phyloP scores from a whole-genome alignment of 2,329 filamentous ascomycete genomes.

The Fusarium dlaminii region DNA sequence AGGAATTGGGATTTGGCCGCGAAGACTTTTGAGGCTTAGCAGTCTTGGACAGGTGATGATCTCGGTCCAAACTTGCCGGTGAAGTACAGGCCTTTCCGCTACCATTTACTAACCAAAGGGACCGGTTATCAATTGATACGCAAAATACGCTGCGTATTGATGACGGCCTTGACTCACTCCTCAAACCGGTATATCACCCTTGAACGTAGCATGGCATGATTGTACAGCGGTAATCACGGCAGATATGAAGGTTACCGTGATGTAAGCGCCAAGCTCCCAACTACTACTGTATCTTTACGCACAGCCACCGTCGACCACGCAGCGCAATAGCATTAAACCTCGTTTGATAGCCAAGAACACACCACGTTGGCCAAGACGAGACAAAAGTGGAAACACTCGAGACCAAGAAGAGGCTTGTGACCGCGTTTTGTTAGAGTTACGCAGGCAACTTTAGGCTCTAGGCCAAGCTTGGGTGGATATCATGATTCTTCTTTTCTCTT shows the following conservation, averaged over 20 bases:
- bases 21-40: constrained; percentile 30
- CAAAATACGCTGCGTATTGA: constrained; percentile 18
- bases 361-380: not conserved
- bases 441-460: constrained; percentile 13
- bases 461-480: constrained; percentile 20
- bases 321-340: not conserved
- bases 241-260: constrained; percentile 7
- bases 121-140: not conserved
- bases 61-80: not conserved
- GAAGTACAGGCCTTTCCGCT: not conserved
- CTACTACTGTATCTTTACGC: not conserved
- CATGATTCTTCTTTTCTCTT: constrained; percentile 1
- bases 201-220: not conserved
- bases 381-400: constrained; percentile 24
- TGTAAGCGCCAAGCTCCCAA: constrained; percentile 28
- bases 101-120: not conserved
- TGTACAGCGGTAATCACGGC: not conserved
- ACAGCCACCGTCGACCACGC: constrained; percentile 19
- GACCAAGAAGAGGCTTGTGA: constrained; percentile 12
- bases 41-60: constrained; percentile 10
- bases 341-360: constrained; percentile 24
- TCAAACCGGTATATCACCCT: not conserved
- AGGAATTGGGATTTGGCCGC: constrained; percentile 17
- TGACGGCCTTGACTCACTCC: not conserved
- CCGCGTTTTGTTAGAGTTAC: constrained; percentile 8